A percentile compares a stretch with the other conserved stretches of the same genome.
phyloP scores from a whole-genome alignment of 2,329 filamentous ascomycete species.

The Fusarium secorum region DNA sequence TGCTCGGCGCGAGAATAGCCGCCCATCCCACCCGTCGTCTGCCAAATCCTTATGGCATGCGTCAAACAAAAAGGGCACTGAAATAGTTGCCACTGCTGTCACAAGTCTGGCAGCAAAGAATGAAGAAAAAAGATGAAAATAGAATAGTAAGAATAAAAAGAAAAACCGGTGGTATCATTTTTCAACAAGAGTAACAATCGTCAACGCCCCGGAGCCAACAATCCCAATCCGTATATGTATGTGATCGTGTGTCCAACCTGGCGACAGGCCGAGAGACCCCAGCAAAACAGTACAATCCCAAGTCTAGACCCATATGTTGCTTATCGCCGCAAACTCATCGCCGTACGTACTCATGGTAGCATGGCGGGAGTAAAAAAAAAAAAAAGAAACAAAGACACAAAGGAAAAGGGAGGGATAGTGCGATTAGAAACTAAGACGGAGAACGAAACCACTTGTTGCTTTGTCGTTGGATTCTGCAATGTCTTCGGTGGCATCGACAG shows the following conservation, averaged over 20 bases:
- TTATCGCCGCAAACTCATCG: conserved; percentile 23
- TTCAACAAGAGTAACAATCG: conserved; percentile 34
- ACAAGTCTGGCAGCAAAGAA: conserved; percentile 9
- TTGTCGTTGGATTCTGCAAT: conserved; percentile 25
- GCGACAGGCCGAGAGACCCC: conserved; percentile 35
- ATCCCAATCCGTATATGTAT: conserved; percentile 35
- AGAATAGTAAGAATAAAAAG: conserved; percentile 3
- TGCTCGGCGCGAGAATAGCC: background rate
- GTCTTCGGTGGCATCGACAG: conserved; percentile 57
- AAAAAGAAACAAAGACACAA: background rate
- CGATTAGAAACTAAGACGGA: conserved; percentile 57
- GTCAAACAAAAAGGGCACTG: conserved; percentile 3
- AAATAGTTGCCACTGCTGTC: conserved; percentile 2
- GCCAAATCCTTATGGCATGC: conserved; percentile 18
- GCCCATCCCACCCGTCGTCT: background rate
- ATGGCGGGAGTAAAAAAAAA: background rate
- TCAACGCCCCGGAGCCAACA: conserved; percentile 39
- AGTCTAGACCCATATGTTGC: conserved; percentile 36
- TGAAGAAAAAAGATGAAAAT: conserved; percentile 1
- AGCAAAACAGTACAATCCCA: conserved; percentile 35
- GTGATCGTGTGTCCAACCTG: conserved; percentile 38
- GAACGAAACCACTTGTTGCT: conserved; percentile 49
- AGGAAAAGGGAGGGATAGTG: background rate
- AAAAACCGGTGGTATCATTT: conserved; percentile 43
- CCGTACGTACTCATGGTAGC: background rate